These are phyloP conservation scores for Trypanosomatidae sp. DNA, from an alignment of 208 protist genomes.

Conservation along the genomic window DNA sequence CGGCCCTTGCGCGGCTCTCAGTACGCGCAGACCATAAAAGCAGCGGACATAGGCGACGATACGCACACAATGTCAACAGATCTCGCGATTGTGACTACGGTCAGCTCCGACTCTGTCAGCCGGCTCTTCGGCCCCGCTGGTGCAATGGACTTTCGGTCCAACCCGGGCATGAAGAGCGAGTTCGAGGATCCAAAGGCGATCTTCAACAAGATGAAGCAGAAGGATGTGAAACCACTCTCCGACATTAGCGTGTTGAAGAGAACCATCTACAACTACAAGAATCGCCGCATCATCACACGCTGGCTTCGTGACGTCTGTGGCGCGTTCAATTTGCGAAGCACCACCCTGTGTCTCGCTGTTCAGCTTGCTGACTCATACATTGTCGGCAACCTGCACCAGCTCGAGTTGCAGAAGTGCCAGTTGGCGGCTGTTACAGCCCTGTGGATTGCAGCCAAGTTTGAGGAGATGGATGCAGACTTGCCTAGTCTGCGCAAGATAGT, in stretches of 20 bases:
- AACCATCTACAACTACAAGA: conserved; percentile 83
- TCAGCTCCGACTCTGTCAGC: conserved; percentile 68
- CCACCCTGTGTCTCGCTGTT: conserved; percentile 81
- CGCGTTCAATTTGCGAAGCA: conserved; percentile 73
- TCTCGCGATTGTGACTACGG: conserved; percentile 53
- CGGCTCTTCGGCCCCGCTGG: conserved; percentile 59
- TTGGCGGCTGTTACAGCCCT: conserved; percentile 71
- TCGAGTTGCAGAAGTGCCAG: conserved; percentile 77
- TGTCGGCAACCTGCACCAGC: conserved; percentile 45
- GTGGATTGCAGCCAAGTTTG: conserved; percentile 87
- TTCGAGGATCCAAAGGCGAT: conserved; percentile 54
- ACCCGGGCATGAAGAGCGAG: conserved; percentile 56
- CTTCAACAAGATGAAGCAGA: conserved; percentile 72
- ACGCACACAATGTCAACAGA: conserved; percentile 19
- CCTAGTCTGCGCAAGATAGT: conserved; percentile 65
- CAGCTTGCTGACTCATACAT: conserved; percentile 81
- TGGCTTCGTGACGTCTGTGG: conserved; percentile 84
- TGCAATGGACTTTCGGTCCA: conserved; percentile 74
- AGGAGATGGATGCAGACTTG: conserved; percentile 75
- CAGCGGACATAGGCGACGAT: neutral
- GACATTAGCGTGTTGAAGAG: conserved; percentile 75
- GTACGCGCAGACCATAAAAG: neutral
- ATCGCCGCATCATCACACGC: conserved; percentile 76
- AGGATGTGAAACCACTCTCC: conserved; percentile 57
- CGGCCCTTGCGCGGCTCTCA: too few species aligned